These are phyloP conservation scores for Paramecium primaurelia DNA, from an alignment of 73 alveolate species.

Conservation along the genomic window DNA sequence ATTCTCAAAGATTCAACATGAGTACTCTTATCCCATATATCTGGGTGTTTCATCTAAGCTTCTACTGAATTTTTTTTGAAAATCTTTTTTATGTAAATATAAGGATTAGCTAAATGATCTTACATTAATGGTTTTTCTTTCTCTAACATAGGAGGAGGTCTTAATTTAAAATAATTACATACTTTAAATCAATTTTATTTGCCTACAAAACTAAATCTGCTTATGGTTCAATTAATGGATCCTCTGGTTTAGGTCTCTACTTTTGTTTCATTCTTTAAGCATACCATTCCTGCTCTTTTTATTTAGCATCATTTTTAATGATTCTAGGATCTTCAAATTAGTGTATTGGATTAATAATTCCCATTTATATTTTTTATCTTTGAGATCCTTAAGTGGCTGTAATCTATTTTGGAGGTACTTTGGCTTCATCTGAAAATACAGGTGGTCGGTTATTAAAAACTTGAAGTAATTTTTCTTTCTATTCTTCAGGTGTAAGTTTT, in stretches of 20 bases:
- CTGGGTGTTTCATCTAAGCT: slow-evolving; percentile 20
- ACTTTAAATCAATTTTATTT: slow-evolving; percentile 8
- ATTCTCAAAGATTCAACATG: slow-evolving; percentile 24
- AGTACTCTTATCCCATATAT: slow-evolving; percentile 49
- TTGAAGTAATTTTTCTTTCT: background rate
- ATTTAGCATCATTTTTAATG: background rate
- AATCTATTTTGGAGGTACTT: background rate
- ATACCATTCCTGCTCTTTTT: slow-evolving; percentile 21
- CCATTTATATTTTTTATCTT: background rate
- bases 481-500: background rate
- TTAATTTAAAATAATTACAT: background rate
- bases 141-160: slow-evolving; percentile 47
- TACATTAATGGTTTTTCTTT: slow-evolving; percentile 9
- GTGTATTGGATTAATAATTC: slow-evolving; percentile 21
- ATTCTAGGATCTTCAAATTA: slow-evolving; percentile 30
- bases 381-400: background rate
- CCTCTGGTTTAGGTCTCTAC: background rate
- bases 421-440: background rate
- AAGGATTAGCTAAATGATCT: slow-evolving; percentile 25
- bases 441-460: slow-evolving; percentile 37
- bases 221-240: slow-evolving; percentile 1
- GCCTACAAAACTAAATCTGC: background rate
- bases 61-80: slow-evolving; percentile 9
- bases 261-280: background rate
- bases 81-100: slow-evolving; percentile 23